These are phyloP conservation scores for Volvox carteri DNA, from an alignment of 163 green algal genomes.

Conservation along the genomic window DNA sequence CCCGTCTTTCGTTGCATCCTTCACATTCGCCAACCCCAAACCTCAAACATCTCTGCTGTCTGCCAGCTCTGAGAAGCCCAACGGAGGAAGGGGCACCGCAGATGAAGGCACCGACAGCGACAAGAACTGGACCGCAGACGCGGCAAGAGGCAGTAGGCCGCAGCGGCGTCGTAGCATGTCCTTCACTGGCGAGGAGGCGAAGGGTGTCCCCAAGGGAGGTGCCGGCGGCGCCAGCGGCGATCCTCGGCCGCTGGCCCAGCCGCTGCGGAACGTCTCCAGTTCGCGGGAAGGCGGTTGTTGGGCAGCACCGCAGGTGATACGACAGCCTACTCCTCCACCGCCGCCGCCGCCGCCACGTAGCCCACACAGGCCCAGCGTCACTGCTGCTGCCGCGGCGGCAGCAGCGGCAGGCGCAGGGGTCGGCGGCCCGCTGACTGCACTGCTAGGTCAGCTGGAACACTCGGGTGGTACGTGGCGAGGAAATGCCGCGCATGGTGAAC, in stretches of 20 bases:
- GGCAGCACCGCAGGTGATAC: background rate
- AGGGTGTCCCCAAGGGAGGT: too few relatives aligned
- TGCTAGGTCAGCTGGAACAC: conserved; percentile 30
- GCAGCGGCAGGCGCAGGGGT: conserved; percentile 18
- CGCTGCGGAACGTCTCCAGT: background rate
- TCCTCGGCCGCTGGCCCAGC: too few relatives aligned
- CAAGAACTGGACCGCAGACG: too few relatives aligned
- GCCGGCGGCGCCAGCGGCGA: too few relatives aligned
- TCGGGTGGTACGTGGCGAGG: background rate
- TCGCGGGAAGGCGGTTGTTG: background rate
- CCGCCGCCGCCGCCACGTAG: background rate
- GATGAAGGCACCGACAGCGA: too few relatives aligned
- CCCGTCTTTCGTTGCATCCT: background rate
- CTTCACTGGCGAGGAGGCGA: conserved; percentile 2
- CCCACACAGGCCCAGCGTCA: conserved; percentile 20
- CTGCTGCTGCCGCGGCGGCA: background rate
- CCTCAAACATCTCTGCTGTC: conserved; percentile 2
- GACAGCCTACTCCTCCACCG: background rate
- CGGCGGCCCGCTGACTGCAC: conserved; percentile 26
- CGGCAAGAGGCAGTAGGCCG: background rate
- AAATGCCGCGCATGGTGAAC: background rate
- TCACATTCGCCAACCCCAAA: conserved; percentile 21
- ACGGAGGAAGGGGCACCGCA: too few relatives aligned
- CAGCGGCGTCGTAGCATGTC: background rate
- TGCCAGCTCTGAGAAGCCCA: too few relatives aligned